phyloP scores from a whole-genome alignment of 2,329 filamentous ascomycete species.

The Colletotrichum salicis region DNA sequence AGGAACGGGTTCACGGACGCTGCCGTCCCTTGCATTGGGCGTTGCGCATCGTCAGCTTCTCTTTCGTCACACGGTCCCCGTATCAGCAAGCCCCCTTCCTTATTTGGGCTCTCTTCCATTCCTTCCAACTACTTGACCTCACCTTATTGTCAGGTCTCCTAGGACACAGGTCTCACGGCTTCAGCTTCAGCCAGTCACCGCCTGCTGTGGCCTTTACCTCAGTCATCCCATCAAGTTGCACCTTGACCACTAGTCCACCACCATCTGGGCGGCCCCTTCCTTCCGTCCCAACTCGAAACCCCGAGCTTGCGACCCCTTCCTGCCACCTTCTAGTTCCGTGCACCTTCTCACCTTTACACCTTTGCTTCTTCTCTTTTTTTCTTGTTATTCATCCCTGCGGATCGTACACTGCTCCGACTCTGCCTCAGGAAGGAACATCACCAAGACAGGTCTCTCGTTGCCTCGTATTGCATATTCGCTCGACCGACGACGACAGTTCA shows the following conservation, averaged over 20 bases:
- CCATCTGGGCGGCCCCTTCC: neutral
- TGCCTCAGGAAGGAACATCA: constrained; percentile 3
- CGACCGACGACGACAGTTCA: neutral
- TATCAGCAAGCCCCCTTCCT: neutral
- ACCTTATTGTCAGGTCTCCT: neutral
- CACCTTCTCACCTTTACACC: neutral
- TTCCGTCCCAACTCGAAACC: neutral
- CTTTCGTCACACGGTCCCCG: neutral
- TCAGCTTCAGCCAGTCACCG: neutral
- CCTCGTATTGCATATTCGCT: constrained; percentile 1
- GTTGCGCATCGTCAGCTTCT: neutral
- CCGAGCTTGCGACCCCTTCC: neutral
- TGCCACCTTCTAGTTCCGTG: neutral
- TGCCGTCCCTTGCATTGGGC: constrained; percentile 6
- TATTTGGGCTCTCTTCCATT: constrained; percentile 7
- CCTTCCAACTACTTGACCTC: neutral
- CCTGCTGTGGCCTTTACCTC: neutral
- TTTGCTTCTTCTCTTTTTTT: neutral
- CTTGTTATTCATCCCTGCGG: constrained; percentile 1
- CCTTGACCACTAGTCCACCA: neutral
- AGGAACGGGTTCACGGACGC: constrained; percentile 5
- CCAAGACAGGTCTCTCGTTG: neutral
- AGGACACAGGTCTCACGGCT: constrained; percentile 1
- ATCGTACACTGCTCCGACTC: neutral
- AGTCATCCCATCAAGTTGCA: neutral